Evolutionary conservation across 345 rosid genomes (phyloP).

Genomic region (Dimocarpus longan): DNA sequence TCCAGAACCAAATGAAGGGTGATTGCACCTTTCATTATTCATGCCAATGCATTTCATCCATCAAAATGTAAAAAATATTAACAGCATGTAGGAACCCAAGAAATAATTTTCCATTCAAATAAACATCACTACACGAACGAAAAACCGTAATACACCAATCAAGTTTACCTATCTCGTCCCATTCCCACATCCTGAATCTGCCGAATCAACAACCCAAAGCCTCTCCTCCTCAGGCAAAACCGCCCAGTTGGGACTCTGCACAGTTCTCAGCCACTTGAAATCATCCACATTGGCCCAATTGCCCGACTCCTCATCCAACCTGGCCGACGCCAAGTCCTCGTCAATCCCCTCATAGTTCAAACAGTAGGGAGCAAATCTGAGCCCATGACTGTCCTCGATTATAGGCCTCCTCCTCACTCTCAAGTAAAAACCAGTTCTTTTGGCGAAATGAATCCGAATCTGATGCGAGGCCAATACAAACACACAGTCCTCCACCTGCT

Average conservation of each 20-base stretch:
- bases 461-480: slow-evolving; percentile 83
- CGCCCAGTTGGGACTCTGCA: slow-evolving; percentile 83
- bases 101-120: background rate
- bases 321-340: slow-evolving; percentile 60
- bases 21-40: too few species aligned
- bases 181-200: slow-evolving; percentile 3
- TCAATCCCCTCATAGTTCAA: slow-evolving; percentile 72
- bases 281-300: slow-evolving; percentile 86
- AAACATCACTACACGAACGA: background rate
- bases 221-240: slow-evolving; percentile 63
- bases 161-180: background rate
- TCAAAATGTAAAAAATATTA: too few species aligned
- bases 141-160: background rate
- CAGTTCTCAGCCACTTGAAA: slow-evolving; percentile 85
- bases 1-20: too few species aligned
- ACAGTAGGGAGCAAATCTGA: slow-evolving; percentile 78
- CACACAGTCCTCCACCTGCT: slow-evolving; percentile 64
- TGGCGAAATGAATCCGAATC: slow-evolving; percentile 75
- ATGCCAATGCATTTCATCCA: too few species aligned
- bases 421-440: slow-evolving; percentile 64
- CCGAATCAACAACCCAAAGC: slow-evolving; percentile 38
- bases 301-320: slow-evolving; percentile 60
- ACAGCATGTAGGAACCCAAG: too few species aligned
- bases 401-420: slow-evolving; percentile 89
- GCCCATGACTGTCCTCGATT: slow-evolving; percentile 68